Evolutionary conservation across 768 basidiomycete species (phyloP).

Genomic region (Auricularia heimuer): DNA sequence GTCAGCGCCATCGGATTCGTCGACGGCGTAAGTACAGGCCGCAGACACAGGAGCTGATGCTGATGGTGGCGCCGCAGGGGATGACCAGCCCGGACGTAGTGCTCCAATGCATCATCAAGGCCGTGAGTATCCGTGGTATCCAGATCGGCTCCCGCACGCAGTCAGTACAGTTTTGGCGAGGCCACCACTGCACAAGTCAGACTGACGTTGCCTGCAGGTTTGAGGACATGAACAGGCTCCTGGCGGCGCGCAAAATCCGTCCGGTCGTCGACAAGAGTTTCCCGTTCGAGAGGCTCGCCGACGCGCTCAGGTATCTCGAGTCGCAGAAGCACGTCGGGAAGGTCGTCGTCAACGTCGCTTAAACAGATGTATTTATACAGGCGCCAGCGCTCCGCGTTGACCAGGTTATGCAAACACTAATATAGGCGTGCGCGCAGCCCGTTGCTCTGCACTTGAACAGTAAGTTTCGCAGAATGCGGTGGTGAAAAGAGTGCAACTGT

Average conservation of each 20-base stretch:
- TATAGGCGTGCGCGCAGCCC: no score
- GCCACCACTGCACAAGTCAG: no score
- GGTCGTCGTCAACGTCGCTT: constrained; percentile 43
- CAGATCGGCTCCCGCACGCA: constrained; percentile 50
- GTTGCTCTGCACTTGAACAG: no score
- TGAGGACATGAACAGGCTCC: constrained; percentile 40
- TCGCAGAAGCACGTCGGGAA: constrained; percentile 54
- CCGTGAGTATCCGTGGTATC: constrained; percentile 39
- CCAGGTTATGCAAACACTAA: no score
- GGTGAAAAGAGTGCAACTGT: no score
- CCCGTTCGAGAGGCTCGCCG: constrained; percentile 38
- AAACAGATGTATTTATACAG: no score
- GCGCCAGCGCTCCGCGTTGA: no score
- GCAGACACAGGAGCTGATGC: background rate
- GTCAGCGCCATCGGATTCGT: constrained; percentile 44
- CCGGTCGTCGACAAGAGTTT: constrained; percentile 52
- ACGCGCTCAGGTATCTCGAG: constrained; percentile 44
- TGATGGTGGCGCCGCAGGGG: no score
- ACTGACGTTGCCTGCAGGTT: constrained; percentile 27
- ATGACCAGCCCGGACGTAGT: constrained; percentile 13
- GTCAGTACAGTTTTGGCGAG: constrained; percentile 23
- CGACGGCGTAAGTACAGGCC: constrained; percentile 22
- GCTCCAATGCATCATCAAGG: constrained; percentile 27
- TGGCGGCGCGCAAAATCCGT: constrained; percentile 34
- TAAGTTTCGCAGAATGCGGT: no score